Conservation (phyloP, 2,329 filamentous ascomycete species). For the Drechslerella dactyloides region DNA sequence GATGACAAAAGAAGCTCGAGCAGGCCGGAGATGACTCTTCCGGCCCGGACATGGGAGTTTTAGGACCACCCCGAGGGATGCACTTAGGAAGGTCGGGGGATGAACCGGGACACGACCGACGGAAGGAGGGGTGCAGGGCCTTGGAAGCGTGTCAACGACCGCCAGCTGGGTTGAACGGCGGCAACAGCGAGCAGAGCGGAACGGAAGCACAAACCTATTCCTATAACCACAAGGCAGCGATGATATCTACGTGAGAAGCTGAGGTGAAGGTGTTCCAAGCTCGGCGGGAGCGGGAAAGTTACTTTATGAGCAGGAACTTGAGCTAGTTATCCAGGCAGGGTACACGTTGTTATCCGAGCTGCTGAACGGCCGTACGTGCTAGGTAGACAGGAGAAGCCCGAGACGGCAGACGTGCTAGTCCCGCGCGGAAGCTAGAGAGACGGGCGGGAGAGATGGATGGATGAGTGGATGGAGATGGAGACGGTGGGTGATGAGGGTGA, state of each 20-base stretch:
- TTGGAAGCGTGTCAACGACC: constrained; percentile 5
- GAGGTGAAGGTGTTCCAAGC: not conserved
- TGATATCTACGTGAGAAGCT: constrained; percentile 12
- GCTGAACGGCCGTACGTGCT: not conserved
- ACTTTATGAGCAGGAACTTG: constrained; percentile 6
- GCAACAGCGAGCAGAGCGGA: not conserved
- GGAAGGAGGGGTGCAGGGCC: constrained; percentile 8
- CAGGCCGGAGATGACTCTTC: not conserved
- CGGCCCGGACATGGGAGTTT: constrained; percentile 15
- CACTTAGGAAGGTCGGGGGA: constrained; percentile 35
- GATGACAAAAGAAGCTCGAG: not conserved
- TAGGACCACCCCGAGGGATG: constrained; percentile 30
- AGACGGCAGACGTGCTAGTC: not conserved
- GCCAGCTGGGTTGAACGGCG: not conserved
- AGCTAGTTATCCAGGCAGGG: not conserved
- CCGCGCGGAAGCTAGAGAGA: constrained; percentile 4
- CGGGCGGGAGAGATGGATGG: constrained; percentile 1
- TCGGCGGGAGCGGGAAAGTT: not conserved
- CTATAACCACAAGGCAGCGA: constrained; percentile 1
- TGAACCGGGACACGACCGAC: constrained; percentile 18
- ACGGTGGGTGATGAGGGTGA: constrained; percentile 14
- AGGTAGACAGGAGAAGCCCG: not conserved
- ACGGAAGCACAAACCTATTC: constrained; percentile 13
- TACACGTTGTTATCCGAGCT: constrained; percentile 4
- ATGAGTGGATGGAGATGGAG: constrained; percentile 16